A percentile compares a stretch with the other conserved stretches of the same genome.
Evolutionary conservation across 2,329 filamentous ascomycete genomes (phyloP).

Genomic region (Graphilbum sp.): DNA sequence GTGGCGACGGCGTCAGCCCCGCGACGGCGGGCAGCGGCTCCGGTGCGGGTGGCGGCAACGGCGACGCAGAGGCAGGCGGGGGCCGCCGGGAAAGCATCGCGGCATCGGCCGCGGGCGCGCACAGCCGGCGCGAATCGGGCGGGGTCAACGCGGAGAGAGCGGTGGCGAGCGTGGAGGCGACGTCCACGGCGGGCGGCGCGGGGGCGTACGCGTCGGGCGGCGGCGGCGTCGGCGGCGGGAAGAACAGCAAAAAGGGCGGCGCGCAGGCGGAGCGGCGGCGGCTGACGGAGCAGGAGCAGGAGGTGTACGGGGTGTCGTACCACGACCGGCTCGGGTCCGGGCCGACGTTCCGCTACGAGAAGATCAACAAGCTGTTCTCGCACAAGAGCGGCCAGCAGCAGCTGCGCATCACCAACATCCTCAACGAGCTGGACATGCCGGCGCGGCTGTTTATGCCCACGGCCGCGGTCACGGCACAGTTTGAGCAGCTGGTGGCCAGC

Average conservation of each 20-base stretch:
- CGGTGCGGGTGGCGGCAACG: constrained; percentile 9
- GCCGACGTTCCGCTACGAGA: constrained; percentile 78
- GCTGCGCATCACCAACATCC: constrained; percentile 54
- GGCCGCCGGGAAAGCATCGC: constrained; percentile 37
- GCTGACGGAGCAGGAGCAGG: constrained; percentile 59
- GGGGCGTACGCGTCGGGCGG: constrained; percentile 22
- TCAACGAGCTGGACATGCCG: constrained; percentile 56
- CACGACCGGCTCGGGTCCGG: constrained; percentile 76
- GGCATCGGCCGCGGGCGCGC: constrained; percentile 18
- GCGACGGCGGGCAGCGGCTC: constrained; percentile 16
- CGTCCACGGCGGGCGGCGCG: constrained; percentile 16
- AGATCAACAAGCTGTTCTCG: constrained; percentile 60
- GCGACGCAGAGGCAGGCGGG: constrained; percentile 18
- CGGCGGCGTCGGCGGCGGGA: constrained; percentile 10
- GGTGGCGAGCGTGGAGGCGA: constrained; percentile 11
- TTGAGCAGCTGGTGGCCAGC: constrained; percentile 52
- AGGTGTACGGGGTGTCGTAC: constrained; percentile 67
- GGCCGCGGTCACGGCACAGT: constrained; percentile 50
- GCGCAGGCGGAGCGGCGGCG: constrained; percentile 44
- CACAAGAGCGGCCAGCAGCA: constrained; percentile 65
- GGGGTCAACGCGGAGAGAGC: background rate
- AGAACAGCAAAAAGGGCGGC: constrained; percentile 32
- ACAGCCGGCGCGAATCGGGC: constrained; percentile 6
- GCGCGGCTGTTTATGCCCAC: constrained; percentile 59
- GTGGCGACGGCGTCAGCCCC: constrained; percentile 35